Conservation (phyloP, 805 yeast genomes). For the Gaillardinia entomophila region DNA sequence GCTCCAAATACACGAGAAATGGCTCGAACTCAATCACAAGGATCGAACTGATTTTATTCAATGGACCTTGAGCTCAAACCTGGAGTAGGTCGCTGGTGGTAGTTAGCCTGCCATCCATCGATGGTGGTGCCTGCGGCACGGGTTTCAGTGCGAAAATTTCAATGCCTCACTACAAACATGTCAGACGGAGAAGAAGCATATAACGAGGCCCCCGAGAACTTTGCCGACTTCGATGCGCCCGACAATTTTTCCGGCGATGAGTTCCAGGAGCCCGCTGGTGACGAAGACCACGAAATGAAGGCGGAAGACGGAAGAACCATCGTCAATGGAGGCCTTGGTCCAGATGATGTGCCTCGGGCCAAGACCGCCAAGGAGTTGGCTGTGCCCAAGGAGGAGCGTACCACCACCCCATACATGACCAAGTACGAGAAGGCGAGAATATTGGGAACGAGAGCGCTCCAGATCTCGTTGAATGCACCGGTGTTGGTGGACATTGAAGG, state of each 20-base stretch:
- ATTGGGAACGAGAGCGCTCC: constrained; percentile 94
- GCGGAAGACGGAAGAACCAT: constrained; percentile 71
- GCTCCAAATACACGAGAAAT: no score
- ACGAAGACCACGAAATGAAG: constrained; percentile 38
- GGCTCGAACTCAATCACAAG: no score
- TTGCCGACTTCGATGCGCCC: constrained; percentile 74
- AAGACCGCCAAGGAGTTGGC: constrained; percentile 77
- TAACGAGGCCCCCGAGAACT: constrained; percentile 65
- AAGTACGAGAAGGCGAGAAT: constrained; percentile 98
- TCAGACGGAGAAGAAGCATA: constrained; percentile 44
- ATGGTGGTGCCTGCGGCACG: no score
- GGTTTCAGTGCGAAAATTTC: neutral
- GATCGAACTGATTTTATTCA: no score
- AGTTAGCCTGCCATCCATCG: no score
- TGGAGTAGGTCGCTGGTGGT: no score
- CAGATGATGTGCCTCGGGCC: constrained; percentile 47
- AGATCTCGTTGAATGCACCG: constrained; percentile 97
- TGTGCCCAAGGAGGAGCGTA: constrained; percentile 80
- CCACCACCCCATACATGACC: constrained; percentile 98
- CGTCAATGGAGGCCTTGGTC: constrained; percentile 64
- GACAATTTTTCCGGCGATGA: constrained; percentile 79
- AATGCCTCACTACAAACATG: constrained; percentile 15
- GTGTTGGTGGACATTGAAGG: constrained; percentile 97
- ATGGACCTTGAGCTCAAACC: no score
- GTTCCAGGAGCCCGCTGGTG: constrained; percentile 33